Evolutionary conservation across 208 protist species (phyloP), one percentile per base, ranked within the genome.

Genomic region (Leptomonas seymouri): DNA sequence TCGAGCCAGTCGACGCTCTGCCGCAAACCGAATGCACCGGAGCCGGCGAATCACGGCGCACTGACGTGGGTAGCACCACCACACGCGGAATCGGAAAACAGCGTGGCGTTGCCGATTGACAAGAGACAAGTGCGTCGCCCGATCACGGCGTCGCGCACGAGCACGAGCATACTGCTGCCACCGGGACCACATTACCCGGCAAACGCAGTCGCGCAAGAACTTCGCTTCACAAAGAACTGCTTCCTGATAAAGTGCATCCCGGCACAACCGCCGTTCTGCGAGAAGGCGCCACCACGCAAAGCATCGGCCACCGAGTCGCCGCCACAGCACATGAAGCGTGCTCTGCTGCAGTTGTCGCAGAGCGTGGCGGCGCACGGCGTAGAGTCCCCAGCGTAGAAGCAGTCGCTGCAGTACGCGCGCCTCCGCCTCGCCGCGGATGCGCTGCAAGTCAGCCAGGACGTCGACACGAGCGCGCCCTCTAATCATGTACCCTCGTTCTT

Each of bases 271-370:
- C 42, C 63, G 71, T 56, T 71, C 63, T 31, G 71, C 66, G n/a
- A 76, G 46, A 16, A 71, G 27, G 16, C 53, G 55, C 71, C 71
- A 76, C 71, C 71, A 76, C 41, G 63, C 54, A 54, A 76, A 76
- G 57, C 63, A 76, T 18, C 71, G 56, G 1, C 44, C 46, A 30
- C 71, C 62, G 2, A 76, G 54, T 6, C 71, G 62, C 15, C 36
- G 49, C 71, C 71, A 76, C 46, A 76, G 53, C 21, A 44, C 20
- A 4, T 23, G 21, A 2, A 12, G 48, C 6, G 62, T 62, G 11
- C 51, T 27, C 21, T 28, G 56, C 39, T 76, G 55, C n/a, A 76
- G 20, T 21, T 60, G 45, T n/a, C 41, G 42, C 20, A 76, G 57
- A 14, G 63, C 62, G 34, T 18, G 31, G 11, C 36, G 56, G 25